phyloP scores from a whole-genome alignment of 2,329 filamentous ascomycete species.

The Neophaeococcomyces aloes region DNA sequence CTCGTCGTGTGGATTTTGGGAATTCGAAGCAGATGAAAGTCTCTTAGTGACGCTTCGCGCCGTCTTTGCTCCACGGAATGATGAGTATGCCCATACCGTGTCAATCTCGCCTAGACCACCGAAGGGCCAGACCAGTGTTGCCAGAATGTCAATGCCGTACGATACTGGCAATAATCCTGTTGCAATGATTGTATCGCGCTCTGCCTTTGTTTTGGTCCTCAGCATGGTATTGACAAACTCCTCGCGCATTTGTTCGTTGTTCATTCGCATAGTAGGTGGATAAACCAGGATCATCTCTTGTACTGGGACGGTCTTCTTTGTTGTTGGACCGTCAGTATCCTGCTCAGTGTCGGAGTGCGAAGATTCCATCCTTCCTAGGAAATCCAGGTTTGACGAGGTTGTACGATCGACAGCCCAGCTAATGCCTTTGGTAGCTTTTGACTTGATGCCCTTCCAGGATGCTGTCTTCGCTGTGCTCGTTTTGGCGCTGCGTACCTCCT shows the following conservation, averaged over 20 bases:
- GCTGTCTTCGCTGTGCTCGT: constrained; percentile 30
- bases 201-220: constrained; percentile 32
- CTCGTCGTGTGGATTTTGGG: constrained; percentile 2
- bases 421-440: constrained; percentile 32
- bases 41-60: constrained; percentile 32
- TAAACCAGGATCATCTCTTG: constrained; percentile 35
- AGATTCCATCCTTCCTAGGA: constrained; percentile 30
- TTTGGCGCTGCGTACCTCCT: constrained; percentile 36
- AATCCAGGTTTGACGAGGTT: constrained; percentile 34
- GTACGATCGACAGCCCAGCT: constrained; percentile 32
- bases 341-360: constrained; percentile 23
- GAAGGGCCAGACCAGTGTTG: constrained; percentile 25
- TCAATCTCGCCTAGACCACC: constrained; percentile 26
- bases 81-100: constrained; percentile 25
- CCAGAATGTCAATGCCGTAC: constrained; percentile 17
- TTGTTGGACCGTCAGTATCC: constrained; percentile 22
- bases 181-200: constrained; percentile 33
- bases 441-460: constrained; percentile 35
- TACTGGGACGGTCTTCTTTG: constrained; percentile 29
- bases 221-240: constrained; percentile 35
- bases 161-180: constrained; percentile 32
- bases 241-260: constrained; percentile 27
- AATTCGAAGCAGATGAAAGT: constrained; percentile 17
- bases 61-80: constrained; percentile 31
- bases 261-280: constrained; percentile 25